These are phyloP conservation scores for Phalaenopsis aphrodite DNA, from an alignment of 106 monocot genomes.

Conservation along the genomic window DNA sequence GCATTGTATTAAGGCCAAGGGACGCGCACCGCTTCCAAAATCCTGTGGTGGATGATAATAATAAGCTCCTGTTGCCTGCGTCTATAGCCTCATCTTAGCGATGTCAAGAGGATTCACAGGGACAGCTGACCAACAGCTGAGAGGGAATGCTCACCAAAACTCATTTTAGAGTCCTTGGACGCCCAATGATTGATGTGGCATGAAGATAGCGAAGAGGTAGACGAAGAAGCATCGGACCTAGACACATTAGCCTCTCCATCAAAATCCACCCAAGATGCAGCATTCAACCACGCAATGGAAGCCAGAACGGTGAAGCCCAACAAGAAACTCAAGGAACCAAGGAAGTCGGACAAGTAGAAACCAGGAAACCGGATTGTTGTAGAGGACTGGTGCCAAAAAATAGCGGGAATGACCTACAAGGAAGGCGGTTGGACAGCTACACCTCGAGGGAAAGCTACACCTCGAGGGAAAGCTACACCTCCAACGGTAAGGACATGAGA, in stretches of 20 bases:
- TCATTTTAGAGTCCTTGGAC: conserved; percentile 35
- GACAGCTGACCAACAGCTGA: conserved; percentile 90
- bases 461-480: too few species aligned
- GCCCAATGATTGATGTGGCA: background rate
- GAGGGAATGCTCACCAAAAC: conserved; percentile 57
- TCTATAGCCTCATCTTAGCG: conserved; percentile 91
- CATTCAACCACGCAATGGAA: conserved; percentile 32
- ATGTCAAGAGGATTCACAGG: conserved; percentile 93
- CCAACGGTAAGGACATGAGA: too few species aligned
- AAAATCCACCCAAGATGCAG: conserved; percentile 51
- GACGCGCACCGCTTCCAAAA: conserved; percentile 34
- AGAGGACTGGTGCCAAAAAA: too few species aligned
- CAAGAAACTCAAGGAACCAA: too few species aligned
- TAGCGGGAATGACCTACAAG: too few species aligned
- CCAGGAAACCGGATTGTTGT: too few species aligned
- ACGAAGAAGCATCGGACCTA: conserved; percentile 8
- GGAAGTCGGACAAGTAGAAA: too few species aligned
- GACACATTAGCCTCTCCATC: conserved; percentile 18
- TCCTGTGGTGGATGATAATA: conserved; percentile 30
- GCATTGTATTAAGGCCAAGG: conserved; percentile 24
- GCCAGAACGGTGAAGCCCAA: too few species aligned
- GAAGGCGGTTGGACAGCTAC: too few species aligned
- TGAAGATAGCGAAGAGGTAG: conserved; percentile 8
- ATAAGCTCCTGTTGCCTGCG: conserved; percentile 75
- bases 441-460: too few species aligned